phyloP scores from a whole-genome alignment of 306 rosid species.

The Lathyrus oleraceus region DNA sequence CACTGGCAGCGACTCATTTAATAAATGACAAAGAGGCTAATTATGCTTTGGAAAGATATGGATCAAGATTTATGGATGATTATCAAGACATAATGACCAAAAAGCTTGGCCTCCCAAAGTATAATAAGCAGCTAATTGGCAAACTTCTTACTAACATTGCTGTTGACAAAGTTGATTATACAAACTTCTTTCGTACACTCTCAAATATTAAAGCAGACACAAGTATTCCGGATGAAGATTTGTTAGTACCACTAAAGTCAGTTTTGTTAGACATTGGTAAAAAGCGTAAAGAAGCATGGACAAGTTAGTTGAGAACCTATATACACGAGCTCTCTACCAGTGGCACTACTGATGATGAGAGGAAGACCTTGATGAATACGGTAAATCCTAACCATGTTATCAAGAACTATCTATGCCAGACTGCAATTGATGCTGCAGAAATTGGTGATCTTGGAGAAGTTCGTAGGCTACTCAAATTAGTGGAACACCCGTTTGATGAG shows the following conservation, averaged over 20 bases:
- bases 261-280: conserved; percentile 88
- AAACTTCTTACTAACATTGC: no score
- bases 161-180: no score
- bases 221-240: conserved; percentile 72
- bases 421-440: conserved; percentile 95
- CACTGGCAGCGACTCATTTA: conserved; percentile 71
- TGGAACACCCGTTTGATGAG: conserved; percentile 89
- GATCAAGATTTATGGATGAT: no score
- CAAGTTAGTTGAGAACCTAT: conserved; percentile 76
- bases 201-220: no score
- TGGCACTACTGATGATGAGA: conserved; percentile 73
- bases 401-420: conserved; percentile 93
- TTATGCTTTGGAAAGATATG: no score
- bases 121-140: no score
- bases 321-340: conserved; percentile 81
- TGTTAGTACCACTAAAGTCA: conserved; percentile 83
- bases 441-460: conserved; percentile 87
- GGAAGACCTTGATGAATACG: conserved; percentile 72
- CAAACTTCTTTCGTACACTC: no score
- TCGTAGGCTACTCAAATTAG: conserved; percentile 68
- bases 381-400: conserved; percentile 90
- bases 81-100: no score
- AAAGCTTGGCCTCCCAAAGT: no score
- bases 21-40: conserved; percentile 88
- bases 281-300: conserved; percentile 96